Base-by-base conservation (phyloP, 2,329 filamentous ascomycete species). In the Phoma sp. region DNA sequence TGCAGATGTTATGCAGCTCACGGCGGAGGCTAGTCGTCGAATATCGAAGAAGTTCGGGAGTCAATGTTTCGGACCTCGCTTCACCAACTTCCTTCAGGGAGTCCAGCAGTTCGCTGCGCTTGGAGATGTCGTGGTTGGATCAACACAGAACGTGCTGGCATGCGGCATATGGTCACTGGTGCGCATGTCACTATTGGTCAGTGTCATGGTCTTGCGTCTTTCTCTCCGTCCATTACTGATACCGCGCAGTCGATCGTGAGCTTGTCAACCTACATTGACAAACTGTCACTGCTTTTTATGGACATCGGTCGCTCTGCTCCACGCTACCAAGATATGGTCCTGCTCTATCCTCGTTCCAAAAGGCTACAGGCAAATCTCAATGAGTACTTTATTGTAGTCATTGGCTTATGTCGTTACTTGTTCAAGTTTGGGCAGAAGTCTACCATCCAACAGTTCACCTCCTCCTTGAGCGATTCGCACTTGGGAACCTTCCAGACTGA, bases 101-200 rank as follows among this genome's bases (percentile, higher is more conserved):
- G 70, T 78, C 0, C 78, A 81, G 51, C 74, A 78, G 49, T 81
- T 77, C 42, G 77, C 75, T 15, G 71, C 74, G 0, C 55, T 81
- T n/a, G 78, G 78, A 5, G 76, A 77, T 61, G 62, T 76, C 7
- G 36, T 77, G 0, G 28, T 81, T 14, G 77, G 78, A 0, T 77
- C 76, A 1, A 75, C 74, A 0, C 78, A 81, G 58, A 81, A 80
- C 33, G 36, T 81, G 0, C 64, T 80, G 7, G 78, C 78, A 0
- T 78, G 76, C 49, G 71, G 78, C 11, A 76, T 81, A 0, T 81
- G 78, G 80, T 71, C 76, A 0, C 47, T 78, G 2, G 76, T 81
- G 7, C 72, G 78, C 36, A 72, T 76, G 56, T 72, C 76, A 1
- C 64, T 81, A 17, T 53, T 77, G 36, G 77, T 81, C 30, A 28